Evolutionary conservation across 2,329 filamentous ascomycete species (phyloP).

Genomic region (Calonectria leucothoes): DNA sequence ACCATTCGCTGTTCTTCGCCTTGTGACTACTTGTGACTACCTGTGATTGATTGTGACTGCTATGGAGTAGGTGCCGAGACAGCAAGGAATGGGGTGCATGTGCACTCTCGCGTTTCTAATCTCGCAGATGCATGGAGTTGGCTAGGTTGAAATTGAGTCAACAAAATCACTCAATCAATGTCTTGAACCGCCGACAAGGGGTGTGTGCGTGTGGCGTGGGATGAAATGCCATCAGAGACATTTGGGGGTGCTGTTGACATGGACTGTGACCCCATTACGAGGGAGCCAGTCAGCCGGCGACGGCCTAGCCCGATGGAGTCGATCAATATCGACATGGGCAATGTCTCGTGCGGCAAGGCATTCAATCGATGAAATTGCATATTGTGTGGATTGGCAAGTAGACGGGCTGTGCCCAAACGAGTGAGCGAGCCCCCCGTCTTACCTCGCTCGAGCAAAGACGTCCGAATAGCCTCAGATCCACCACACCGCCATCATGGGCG

Average conservation of each 20-base stretch:
- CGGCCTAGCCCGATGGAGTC: background rate
- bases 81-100: background rate
- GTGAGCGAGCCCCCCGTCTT: background rate
- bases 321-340: background rate
- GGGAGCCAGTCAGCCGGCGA: background rate
- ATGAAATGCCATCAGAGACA: background rate
- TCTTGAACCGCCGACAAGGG: background rate
- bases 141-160: background rate
- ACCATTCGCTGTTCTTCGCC: background rate
- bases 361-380: background rate
- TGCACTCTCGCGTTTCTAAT: background rate
- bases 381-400: background rate
- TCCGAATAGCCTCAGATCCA: conserved; percentile 20
- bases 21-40: background rate
- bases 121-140: background rate
- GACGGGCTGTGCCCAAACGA: background rate
- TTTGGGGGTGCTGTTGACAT: background rate
- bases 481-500: background rate
- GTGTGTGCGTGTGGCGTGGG: background rate
- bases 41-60: too few species aligned
- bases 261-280: background rate
- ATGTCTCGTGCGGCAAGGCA: background rate
- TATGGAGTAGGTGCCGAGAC: background rate
- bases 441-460: background rate
- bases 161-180: background rate